Evolutionary conservation across 305 asterid genomes (phyloP).

Genomic region (Fraxinus greggii): DNA sequence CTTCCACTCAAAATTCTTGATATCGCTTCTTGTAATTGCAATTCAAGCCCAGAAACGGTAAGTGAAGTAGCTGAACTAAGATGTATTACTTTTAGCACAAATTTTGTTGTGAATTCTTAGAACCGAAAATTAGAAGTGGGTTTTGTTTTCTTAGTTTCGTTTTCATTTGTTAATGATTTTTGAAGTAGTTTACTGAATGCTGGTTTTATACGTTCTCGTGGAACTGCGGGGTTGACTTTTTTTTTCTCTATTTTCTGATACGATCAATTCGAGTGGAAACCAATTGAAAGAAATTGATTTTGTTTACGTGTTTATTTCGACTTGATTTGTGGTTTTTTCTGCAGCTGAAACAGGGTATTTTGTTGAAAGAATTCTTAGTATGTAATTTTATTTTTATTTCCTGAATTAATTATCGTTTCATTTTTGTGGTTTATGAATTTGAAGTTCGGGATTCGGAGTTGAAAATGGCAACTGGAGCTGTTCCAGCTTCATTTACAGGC

Average conservation of each 20-base stretch:
- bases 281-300: slow-evolving; percentile 3
- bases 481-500: slow-evolving; percentile 73
- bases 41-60: neutral
- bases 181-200: neutral
- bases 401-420: neutral
- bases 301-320: neutral
- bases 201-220: neutral
- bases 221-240: neutral
- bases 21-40: neutral
- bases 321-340: neutral
- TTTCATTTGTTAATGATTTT: neutral
- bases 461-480: slow-evolving; percentile 55
- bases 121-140: neutral
- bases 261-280: neutral
- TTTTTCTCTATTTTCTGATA: neutral
- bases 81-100: neutral
- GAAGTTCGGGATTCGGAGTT: slow-evolving; percentile 9
- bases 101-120: neutral
- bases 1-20: slow-evolving; percentile 17
- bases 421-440: slow-evolving; percentile 23
- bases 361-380: neutral
- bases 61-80: neutral
- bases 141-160: neutral
- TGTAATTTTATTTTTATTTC: neutral
- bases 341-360: neutral